Base-by-base conservation (phyloP, 305 asterid species). In the Fraxinus sp. region DNA sequence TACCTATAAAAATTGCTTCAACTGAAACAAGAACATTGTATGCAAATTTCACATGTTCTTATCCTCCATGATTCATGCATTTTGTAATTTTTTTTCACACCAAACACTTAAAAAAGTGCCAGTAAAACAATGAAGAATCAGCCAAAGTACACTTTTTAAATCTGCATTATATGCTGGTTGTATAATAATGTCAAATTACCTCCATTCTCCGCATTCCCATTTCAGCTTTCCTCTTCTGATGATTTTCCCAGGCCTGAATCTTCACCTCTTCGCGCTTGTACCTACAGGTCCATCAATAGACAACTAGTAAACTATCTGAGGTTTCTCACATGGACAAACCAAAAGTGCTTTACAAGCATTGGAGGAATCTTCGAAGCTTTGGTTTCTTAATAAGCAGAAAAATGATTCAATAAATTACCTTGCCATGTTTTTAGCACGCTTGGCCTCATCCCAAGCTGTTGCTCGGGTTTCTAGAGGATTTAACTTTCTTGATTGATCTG, bases 401-500 rank as follows among this genome's bases (percentile, higher is more conserved):
- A 22, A 70, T 70, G 75, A 13, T 57, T 1, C 7, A 68, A 43
- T 14, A 20, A 57, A 13, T 86, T 81, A 96, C 99, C 98, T 93
- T 0, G 99, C 98, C 90, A 83, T 91, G 85, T 94, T 92, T 71
- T 94, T 94, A 39, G 98, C 98, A 7, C 95, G 96, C 75, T 96
- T 97, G 0, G 98, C 99, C 80, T 93, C 97, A 73, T 96, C 99
- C 99, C 99, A 96, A 39, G 95, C 99, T 76, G 82, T 87, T n/a
- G 99, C 98, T 46, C 94, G 87, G n/a, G 89, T 85, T 87, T 96
- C 99, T 43, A 92, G 32, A 10, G 99, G 93, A 87, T 86, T 91
- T 85, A 84, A 35, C 87, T 88, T 91, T 80, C 75, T 82, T 4
- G 84, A 75, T 59, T 85, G 87, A 46, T 87, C 92, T 57, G 70